Conservation (phyloP, 169 alveolate genomes). For the Eimeria praecox region DNA sequence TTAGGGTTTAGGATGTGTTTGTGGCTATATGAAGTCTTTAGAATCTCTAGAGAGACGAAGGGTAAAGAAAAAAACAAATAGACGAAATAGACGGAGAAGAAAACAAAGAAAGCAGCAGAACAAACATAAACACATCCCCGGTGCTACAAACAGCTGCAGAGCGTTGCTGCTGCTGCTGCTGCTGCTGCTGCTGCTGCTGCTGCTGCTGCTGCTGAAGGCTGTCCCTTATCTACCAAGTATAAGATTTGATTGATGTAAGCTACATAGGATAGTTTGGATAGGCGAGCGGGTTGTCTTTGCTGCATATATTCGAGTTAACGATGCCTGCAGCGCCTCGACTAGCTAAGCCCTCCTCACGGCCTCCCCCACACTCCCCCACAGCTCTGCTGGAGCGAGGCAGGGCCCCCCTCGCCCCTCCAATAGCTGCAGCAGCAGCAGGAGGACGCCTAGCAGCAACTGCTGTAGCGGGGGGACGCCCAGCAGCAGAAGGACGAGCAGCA, state of each 20-base stretch:
- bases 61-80: not conserved
- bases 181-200: not conserved
- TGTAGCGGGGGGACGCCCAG: not conserved
- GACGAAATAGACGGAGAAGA: not conserved
- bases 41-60: not conserved
- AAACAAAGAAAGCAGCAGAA: no score
- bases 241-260: not conserved
- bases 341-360: not conserved
- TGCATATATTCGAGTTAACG: constrained; percentile 21
- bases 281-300: constrained; percentile 71
- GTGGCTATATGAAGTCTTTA: not conserved
- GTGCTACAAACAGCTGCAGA: not conserved
- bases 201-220: not conserved
- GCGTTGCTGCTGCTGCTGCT: not conserved
- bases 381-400: not conserved
- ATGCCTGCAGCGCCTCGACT: constrained; percentile 10
- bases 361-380: not conserved
- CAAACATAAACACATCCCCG: not conserved
- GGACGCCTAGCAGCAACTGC: not conserved
- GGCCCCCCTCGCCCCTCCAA: no score
- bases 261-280: constrained; percentile 59
- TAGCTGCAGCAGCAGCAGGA: not conserved
- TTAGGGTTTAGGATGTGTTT: not conserved
- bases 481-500: not conserved
- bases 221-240: not conserved